Base-by-base conservation (phyloP, 2,329 filamentous ascomycete genomes). In the Sporothrix curviconia region DNA sequence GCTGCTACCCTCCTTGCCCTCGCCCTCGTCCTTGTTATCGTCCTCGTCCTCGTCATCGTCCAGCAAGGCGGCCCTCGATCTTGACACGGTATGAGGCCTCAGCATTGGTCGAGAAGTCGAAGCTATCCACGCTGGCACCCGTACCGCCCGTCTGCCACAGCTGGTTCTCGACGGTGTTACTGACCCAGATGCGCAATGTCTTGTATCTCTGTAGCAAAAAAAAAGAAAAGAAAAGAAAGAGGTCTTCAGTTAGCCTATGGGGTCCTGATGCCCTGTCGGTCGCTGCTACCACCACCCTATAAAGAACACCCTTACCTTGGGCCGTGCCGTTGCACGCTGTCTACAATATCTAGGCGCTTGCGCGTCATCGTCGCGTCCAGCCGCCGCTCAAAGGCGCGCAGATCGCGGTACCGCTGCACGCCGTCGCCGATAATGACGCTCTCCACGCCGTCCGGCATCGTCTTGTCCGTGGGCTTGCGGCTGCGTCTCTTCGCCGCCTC, bases 291-390 rank as follows among this genome's bases (percentile, higher is more conserved):
- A n/a, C n/a, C n/a, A n/a, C n/a, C n/a, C n/a, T n/a, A n/a, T n/a
- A n/a, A n/a, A n/a, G n/a, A n/a, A n/a, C n/a, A n/a, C 24, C 60
- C 61, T 3, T 24, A 62, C 61, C 59, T 63, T 63, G 8, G 49
- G 17, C 54, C 49, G 19, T 85, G 86, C 62, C 86, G 83, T 69
- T 83, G 88, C 55, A 90, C 82, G 43, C 84, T 85, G 69, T 97
- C 92, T 62, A 90, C 83, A 61, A 96, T 86, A 69, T 99, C 94
- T 61, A 99, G 76, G 61, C 92, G 82, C 77, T 99, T 99, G 68
- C 92, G 86, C 71, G 94, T 92, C 80, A 96, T 95, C 17, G 90
- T 89, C 40, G 92, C 89, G 75, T 99, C 94, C 57, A 99, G 78
- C 55, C 86, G 83, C 67, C 90, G 85, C 78, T 99, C 94, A 59